A percentile compares a stretch with the other conserved stretches of the same genome.
Evolutionary conservation across 2,329 filamentous ascomycete genomes (phyloP).

Genomic region (Apiospora kogelbergensis): DNA sequence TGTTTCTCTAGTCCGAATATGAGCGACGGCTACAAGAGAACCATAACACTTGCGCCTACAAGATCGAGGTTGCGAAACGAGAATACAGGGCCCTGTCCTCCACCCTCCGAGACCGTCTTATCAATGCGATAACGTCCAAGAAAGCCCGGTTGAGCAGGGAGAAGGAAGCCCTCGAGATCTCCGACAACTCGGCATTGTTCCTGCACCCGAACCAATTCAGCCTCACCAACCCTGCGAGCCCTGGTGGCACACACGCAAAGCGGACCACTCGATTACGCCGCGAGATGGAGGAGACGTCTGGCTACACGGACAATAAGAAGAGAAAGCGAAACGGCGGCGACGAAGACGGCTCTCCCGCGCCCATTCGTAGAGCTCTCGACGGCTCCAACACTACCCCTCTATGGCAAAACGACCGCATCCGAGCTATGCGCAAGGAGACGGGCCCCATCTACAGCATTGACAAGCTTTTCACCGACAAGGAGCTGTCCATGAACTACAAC

Average conservation of each 20-base stretch:
- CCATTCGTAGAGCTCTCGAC: constrained; percentile 55
- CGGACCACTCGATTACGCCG: constrained; percentile 61
- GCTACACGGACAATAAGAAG: constrained; percentile 59
- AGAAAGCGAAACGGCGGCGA: constrained; percentile 59
- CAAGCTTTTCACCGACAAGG: constrained; percentile 70
- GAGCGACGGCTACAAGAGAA: constrained; percentile 62
- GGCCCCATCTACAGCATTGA: constrained; percentile 65
- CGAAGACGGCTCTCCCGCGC: constrained; percentile 63
- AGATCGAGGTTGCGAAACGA: constrained; percentile 60
- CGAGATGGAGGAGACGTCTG: constrained; percentile 58
- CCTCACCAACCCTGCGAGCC: constrained; percentile 63
- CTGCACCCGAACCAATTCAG: constrained; percentile 69
- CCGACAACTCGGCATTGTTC: constrained; percentile 63
- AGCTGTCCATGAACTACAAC: constrained; percentile 66
- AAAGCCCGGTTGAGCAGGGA: constrained; percentile 64
- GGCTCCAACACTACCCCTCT: constrained; percentile 58
- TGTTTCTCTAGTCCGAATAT: constrained; percentile 54
- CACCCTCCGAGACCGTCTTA: constrained; percentile 65
- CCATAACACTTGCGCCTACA: constrained; percentile 59
- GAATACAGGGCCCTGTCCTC: constrained; percentile 60
- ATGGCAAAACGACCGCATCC: constrained; percentile 62
- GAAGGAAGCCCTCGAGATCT: constrained; percentile 68
- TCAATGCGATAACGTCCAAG: constrained; percentile 64
- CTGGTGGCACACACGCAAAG: constrained; percentile 63
- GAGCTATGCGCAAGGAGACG: constrained; percentile 52